Conservation (phyloP, 139 green algal genomes). For the Nannochloris sp. region DNA sequence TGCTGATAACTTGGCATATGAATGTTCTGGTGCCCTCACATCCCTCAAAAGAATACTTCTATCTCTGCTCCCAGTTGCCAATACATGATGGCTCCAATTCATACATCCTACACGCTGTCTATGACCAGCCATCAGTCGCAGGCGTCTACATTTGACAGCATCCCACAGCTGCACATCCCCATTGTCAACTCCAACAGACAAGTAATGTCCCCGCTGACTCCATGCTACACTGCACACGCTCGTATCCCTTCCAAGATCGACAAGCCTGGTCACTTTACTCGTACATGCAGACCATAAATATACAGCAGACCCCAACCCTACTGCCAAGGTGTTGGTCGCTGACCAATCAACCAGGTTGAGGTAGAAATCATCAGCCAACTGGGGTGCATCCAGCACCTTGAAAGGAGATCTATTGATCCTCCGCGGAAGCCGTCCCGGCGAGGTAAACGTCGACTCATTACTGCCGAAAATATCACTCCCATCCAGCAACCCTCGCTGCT, state of each 20-base stretch:
- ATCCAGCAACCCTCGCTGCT: conserved; percentile 43
- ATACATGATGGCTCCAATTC: conserved; percentile 76
- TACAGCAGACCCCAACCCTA: conserved; percentile 83
- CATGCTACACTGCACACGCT: conserved; percentile 79
- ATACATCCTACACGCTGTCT: conserved; percentile 64
- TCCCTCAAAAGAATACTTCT: conserved; percentile 82
- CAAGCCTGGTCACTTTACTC: conserved; percentile 55
- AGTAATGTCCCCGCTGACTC: conserved; percentile 79
- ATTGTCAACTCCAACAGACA: conserved; percentile 75
- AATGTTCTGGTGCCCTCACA: conserved; percentile 65
- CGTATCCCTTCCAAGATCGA: conserved; percentile 37
- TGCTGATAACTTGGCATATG: conserved; percentile 50
- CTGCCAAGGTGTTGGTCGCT: conserved; percentile 82
- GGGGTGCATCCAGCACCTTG: conserved; percentile 83
- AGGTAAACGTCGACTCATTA: conserved; percentile 16
- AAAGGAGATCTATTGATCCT: conserved; percentile 87
- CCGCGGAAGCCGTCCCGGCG: conserved; percentile 41
- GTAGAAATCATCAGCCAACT: conserved; percentile 94
- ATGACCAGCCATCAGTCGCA: conserved; percentile 78
- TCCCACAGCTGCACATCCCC: conserved; percentile 84
- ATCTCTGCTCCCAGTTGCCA: conserved; percentile 83
- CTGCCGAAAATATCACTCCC: conserved; percentile 22
- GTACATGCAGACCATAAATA: conserved; percentile 94
- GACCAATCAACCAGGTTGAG: conserved; percentile 98
- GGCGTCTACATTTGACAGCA: conserved; percentile 46